A percentile compares a stretch with the other conserved stretches of the same genome.
These are phyloP conservation scores for Neonectria neomacrospora DNA, from an alignment of 2,329 filamentous ascomycete species.

Conservation along the genomic window DNA sequence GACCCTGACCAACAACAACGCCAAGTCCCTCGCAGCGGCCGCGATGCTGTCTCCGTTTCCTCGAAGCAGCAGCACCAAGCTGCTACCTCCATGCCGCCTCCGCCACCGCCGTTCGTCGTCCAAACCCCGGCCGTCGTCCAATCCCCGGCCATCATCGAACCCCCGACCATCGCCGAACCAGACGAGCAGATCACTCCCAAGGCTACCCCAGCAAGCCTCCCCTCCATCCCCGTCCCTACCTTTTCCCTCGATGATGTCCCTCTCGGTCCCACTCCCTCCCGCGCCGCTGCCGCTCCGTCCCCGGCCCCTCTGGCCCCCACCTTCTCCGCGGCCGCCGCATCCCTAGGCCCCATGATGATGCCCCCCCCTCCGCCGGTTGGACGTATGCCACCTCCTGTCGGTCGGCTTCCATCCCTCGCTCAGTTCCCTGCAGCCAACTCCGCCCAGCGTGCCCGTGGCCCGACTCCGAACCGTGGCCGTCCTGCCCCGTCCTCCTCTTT, in stretches of 20 bases:
- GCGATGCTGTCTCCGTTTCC: conserved; percentile 14
- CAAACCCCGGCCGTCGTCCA: conserved; percentile 40
- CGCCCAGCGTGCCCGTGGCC: conserved; percentile 59
- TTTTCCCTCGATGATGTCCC: conserved; percentile 57
- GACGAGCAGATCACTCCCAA: conserved; percentile 64
- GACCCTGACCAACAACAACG: conserved; percentile 23
- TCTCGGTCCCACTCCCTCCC: conserved; percentile 40
- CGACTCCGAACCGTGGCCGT: conserved; percentile 55
- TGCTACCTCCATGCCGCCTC: conserved; percentile 51
- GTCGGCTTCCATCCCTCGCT: conserved; percentile 50
- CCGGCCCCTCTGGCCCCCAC: conserved; percentile 34
- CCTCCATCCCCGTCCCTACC: conserved; percentile 53
- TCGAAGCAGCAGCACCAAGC: conserved; percentile 35
- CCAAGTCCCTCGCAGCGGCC: conserved; percentile 17
- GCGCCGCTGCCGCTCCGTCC: conserved; percentile 32
- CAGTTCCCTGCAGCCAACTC: conserved; percentile 65
- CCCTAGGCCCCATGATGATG: conserved; percentile 48
- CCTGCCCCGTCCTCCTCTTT: conserved; percentile 40
- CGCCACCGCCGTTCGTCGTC: conserved; percentile 50
- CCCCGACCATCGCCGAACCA: conserved; percentile 41
- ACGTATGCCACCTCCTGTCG: conserved; percentile 37
- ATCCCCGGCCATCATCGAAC: conserved; percentile 24
- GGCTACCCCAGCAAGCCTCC: conserved; percentile 49
- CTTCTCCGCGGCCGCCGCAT: conserved; percentile 25
- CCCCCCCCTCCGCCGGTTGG: conserved; percentile 42